These are phyloP conservation scores for Sugiyamaella grinbergsii DNA, from an alignment of 1,139 yeast genomes.

Conservation along the genomic window DNA sequence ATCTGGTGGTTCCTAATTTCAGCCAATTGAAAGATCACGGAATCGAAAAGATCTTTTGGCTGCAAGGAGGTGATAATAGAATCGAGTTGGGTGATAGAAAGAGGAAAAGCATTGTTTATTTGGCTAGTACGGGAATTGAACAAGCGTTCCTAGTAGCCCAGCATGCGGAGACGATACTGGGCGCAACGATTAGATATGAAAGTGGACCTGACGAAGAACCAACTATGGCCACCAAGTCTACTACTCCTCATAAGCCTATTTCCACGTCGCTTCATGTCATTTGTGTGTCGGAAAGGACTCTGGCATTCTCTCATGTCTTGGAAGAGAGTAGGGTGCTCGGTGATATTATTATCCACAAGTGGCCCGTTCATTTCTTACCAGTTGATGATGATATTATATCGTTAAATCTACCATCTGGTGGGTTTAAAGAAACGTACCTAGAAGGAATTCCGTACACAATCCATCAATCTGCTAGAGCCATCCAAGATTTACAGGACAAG, in stretches of 20 bases:
- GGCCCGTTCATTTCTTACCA: constrained; percentile 44
- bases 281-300: constrained; percentile 42
- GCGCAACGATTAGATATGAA: not conserved
- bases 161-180: constrained; percentile 34
- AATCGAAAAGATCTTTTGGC: constrained; percentile 63
- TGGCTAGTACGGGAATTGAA: constrained; percentile 31
- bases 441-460: constrained; percentile 44
- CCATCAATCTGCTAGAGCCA: constrained; percentile 46
- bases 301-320: constrained; percentile 39
- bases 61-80: constrained; percentile 37
- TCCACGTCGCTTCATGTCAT: constrained; percentile 30
- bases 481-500: constrained; percentile 42
- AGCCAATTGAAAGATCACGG: constrained; percentile 55
- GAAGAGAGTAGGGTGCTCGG: constrained; percentile 45
- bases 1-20: constrained; percentile 60
- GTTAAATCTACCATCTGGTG: constrained; percentile 41
- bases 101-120: constrained; percentile 29
- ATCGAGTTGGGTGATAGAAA: constrained; percentile 6
- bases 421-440: constrained; percentile 42
- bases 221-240: not conserved
- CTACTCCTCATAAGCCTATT: constrained; percentile 24
- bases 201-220: not conserved
- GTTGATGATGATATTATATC: constrained; percentile 40
- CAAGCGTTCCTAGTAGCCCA: constrained; percentile 33
- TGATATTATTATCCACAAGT: constrained; percentile 41